Evolutionary conservation across 2,329 filamentous ascomycete genomes (phyloP).

Genomic region (Calonectria crousiana): DNA sequence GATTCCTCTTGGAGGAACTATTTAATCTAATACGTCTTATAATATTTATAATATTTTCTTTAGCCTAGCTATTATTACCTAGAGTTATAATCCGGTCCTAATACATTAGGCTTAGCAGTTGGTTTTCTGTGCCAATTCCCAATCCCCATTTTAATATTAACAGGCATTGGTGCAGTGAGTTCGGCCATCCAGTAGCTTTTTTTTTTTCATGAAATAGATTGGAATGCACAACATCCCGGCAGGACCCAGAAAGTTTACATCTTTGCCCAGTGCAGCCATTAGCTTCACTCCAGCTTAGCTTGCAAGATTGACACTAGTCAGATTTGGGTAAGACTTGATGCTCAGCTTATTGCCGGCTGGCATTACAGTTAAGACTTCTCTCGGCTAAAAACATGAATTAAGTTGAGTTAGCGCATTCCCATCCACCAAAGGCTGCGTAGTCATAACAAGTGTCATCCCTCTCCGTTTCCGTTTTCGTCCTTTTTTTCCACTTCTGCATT

Average conservation of each 20-base stretch:
- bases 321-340: background rate
- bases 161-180: too few relatives aligned
- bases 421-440: fast-evolving
- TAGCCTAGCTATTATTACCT: too few relatives aligned
- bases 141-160: too few relatives aligned
- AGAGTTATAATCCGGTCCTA: too few relatives aligned
- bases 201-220: too few relatives aligned
- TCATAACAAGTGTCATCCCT: background rate
- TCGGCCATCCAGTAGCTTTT: too few relatives aligned
- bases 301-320: background rate
- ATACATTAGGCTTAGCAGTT: too few relatives aligned
- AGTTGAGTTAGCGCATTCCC: background rate
- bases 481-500: background rate
- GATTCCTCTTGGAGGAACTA: too few relatives aligned
- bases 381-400: background rate
- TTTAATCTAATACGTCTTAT: too few relatives aligned
- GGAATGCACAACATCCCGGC: background rate
- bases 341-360: background rate
- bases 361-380: background rate
- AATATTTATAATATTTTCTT: too few relatives aligned
- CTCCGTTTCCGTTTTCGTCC: background rate
- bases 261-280: background rate
- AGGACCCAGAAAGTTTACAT: too few relatives aligned
- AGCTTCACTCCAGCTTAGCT: background rate
- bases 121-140: too few relatives aligned